Conservation (phyloP, 1,139 yeast genomes). For the Hansenula anomala region DNA sequence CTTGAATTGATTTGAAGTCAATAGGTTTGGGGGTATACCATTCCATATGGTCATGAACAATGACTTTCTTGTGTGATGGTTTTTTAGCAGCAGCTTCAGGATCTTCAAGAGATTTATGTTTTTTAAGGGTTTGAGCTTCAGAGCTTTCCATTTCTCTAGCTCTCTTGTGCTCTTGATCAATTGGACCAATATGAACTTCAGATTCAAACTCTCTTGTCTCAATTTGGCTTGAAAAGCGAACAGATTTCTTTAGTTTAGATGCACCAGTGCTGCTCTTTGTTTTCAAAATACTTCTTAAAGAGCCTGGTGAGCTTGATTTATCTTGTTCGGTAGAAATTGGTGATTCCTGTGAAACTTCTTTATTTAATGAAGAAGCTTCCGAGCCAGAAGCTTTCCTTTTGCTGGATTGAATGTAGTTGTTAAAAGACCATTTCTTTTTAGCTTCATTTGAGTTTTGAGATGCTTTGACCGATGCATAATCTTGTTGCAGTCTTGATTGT, state of each 20-base stretch:
- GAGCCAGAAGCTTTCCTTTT: background rate
- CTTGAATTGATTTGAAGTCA: too few species aligned
- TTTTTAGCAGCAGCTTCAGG: too few species aligned
- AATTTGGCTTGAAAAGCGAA: background rate
- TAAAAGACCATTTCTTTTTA: background rate
- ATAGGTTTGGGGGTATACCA: too few species aligned
- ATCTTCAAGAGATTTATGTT: background rate
- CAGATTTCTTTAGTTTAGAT: background rate
- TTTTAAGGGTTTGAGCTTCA: slow-evolving; percentile 1
- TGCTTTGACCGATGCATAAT: too few species aligned
- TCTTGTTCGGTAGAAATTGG: background rate
- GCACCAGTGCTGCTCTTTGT: background rate
- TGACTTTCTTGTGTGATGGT: too few species aligned
- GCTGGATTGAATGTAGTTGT: background rate
- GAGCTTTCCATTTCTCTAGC: slow-evolving; percentile 2
- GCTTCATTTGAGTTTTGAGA: background rate
- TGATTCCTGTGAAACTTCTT: background rate
- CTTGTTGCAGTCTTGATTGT: too few species aligned
- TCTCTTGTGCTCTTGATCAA: background rate
- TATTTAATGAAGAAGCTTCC: background rate
- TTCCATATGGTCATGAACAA: too few species aligned
- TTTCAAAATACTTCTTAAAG: background rate
- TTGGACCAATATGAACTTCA: background rate
- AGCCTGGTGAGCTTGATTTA: background rate
- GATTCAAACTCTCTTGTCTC: background rate